These are phyloP conservation scores for Stramenopiles sp. DNA, from an alignment of 352 stramenopile genomes.

Conservation along the genomic window DNA sequence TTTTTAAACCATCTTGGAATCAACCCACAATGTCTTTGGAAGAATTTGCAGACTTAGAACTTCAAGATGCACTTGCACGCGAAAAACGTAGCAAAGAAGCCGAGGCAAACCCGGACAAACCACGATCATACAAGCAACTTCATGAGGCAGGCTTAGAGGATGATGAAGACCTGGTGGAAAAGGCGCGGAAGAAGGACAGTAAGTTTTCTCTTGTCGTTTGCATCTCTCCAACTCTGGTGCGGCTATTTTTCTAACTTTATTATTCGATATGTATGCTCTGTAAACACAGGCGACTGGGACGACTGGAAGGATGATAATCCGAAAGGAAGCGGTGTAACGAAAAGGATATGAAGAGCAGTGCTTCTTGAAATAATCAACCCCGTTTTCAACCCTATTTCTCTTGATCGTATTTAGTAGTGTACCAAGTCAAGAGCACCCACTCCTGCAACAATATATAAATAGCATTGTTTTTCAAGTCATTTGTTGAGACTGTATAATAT, in stretches of 20 bases:
- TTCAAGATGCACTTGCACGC: constrained; percentile 15
- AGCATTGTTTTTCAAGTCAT: no score
- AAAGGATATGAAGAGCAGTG: constrained; percentile 19
- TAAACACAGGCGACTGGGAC: constrained; percentile 20
- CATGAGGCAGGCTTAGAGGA: constrained; percentile 20
- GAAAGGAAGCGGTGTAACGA: constrained; percentile 20
- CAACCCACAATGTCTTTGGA: constrained; percentile 21
- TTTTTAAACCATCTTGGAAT: constrained; percentile 14
- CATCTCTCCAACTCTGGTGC: no score
- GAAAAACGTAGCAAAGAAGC: constrained; percentile 14
- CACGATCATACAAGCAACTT: constrained; percentile 5
- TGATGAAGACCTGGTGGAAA: constrained; percentile 14
- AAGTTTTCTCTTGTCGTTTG: no score
- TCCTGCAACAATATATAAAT: no score
- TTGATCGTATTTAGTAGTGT: no score
- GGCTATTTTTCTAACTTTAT: no score
- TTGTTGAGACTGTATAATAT: no score
- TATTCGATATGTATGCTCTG: no score
- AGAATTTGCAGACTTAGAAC: constrained; percentile 21
- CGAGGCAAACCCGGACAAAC: neutral
- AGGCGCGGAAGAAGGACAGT: constrained; percentile 18
- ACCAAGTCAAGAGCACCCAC: no score
- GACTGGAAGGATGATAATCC: constrained; percentile 24
- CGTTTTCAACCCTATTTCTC: no score
- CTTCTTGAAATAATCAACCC: no score